These are phyloP conservation scores for Adansonia madagascariensis DNA, from an alignment of 441 rosid species.

Conservation along the genomic window DNA sequence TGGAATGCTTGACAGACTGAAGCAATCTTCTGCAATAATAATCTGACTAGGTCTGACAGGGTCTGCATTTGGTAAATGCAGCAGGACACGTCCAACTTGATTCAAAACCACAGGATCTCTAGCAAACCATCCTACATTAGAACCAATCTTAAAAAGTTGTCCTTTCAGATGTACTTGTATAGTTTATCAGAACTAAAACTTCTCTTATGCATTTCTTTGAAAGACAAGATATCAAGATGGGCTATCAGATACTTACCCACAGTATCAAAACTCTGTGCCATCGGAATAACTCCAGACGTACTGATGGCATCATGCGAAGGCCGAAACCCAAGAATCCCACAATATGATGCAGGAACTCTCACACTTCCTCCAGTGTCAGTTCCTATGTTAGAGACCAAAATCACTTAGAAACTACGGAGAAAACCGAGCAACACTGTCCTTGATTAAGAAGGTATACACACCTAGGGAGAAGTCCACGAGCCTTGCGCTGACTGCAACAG, in stretches of 20 bases:
- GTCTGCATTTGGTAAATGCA: slow-evolving; percentile 47
- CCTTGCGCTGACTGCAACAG: slow-evolving; percentile 83
- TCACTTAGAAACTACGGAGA: neutral
- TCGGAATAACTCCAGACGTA: slow-evolving; percentile 69
- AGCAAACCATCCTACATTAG: slow-evolving; percentile 66
- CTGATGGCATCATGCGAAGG: slow-evolving; percentile 73
- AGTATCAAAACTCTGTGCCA: slow-evolving; percentile 95
- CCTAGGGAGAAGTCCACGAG: slow-evolving; percentile 91
- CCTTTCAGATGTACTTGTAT: slow-evolving; percentile 2
- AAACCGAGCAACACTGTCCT: slow-evolving; percentile 18
- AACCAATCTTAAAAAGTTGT: neutral
- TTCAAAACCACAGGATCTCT: slow-evolving; percentile 44
- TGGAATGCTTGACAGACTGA: slow-evolving; percentile 70
- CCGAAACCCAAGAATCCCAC: slow-evolving; percentile 80
- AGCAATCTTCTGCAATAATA: slow-evolving; percentile 77
- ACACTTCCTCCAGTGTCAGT: slow-evolving; percentile 95
- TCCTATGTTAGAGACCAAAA: slow-evolving; percentile 45
- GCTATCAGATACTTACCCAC: slow-evolving; percentile 59
- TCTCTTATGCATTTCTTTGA: neutral
- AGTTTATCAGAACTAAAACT: neutral
- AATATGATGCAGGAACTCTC: slow-evolving; percentile 85
- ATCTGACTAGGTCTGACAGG: slow-evolving; percentile 43
- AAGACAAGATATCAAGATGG: neutral
- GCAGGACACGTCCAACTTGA: slow-evolving; percentile 65
- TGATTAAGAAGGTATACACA: slow-evolving; percentile 29